phyloP scores from a whole-genome alignment of 768 basidiomycete species.

The Leucosporidium creatinivorum region DNA sequence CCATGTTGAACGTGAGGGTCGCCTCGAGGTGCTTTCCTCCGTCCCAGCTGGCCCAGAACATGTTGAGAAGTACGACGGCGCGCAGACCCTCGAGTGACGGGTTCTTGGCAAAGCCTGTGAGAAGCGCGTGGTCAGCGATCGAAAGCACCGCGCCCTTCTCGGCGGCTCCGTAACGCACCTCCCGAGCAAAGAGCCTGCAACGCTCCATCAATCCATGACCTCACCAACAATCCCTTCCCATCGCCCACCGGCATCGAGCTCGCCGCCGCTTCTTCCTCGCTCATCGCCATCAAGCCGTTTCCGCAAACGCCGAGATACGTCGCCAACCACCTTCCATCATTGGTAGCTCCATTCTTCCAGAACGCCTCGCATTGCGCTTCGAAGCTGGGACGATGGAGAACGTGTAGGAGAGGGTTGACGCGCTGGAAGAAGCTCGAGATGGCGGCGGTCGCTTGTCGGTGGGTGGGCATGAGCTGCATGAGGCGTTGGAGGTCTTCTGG shows the following conservation, averaged over 20 bases:
- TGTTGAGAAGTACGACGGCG: slow-evolving; percentile 11
- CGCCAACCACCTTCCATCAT: slow-evolving; percentile 29
- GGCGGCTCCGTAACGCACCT: neutral
- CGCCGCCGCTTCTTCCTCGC: neutral
- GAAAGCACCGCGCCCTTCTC: no score
- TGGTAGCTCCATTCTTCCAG: slow-evolving; percentile 18
- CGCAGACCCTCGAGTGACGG: slow-evolving; percentile 13
- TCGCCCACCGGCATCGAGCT: neutral
- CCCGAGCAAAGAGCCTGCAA: slow-evolving; percentile 11
- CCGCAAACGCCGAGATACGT: slow-evolving; percentile 14
- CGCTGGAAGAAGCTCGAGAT: slow-evolving; percentile 14
- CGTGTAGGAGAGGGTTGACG: slow-evolving; percentile 15
- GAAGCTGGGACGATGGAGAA: slow-evolving; percentile 12
- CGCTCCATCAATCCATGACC: slow-evolving; percentile 15
- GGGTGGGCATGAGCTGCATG: slow-evolving; percentile 11
- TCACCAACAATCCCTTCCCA: slow-evolving; percentile 8
- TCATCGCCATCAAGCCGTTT: slow-evolving; percentile 6
- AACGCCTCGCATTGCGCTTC: slow-evolving; percentile 10
- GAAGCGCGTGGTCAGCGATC: neutral
- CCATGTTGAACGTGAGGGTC: neutral
- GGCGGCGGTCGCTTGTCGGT: slow-evolving; percentile 13
- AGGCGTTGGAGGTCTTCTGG: neutral
- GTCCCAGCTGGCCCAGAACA: slow-evolving; percentile 5
- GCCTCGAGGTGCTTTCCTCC: slow-evolving; percentile 10
- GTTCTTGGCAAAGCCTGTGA: slow-evolving; percentile 8